These are phyloP conservation scores for Melampsora americana DNA, from an alignment of 1,284 basidiomycete genomes.

Conservation along the genomic window DNA sequence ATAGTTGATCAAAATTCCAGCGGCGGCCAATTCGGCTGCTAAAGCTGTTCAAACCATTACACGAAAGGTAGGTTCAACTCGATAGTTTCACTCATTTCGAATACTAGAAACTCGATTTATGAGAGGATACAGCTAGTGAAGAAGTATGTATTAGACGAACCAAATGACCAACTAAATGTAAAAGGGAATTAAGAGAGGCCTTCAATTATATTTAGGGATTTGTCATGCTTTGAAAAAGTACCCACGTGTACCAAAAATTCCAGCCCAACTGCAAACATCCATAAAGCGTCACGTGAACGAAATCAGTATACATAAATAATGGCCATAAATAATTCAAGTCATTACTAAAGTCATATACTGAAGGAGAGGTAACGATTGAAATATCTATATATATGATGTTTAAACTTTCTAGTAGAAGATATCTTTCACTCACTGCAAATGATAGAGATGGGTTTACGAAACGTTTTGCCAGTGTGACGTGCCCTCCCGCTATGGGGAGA, in stretches of 20 bases:
- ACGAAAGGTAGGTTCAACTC: constrained; percentile 42
- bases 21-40: constrained; percentile 57
- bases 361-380: too few relatives aligned
- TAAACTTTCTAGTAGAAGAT: too few relatives aligned
- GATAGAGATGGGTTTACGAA: constrained; percentile 76
- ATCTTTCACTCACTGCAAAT: constrained; percentile 47
- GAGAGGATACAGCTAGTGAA: not conserved
- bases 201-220: too few relatives aligned
- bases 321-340: too few relatives aligned
- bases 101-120: not conserved
- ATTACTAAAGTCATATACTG: too few relatives aligned
- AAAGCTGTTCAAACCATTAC: constrained; percentile 51
- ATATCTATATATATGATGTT: too few relatives aligned
- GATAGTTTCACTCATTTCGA: not conserved
- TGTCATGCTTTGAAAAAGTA: too few relatives aligned
- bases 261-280: not conserved
- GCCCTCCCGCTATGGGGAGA: constrained; percentile 61
- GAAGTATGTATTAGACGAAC: not conserved
- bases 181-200: too few relatives aligned
- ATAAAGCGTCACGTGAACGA: too few relatives aligned
- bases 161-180: constrained; percentile 8
- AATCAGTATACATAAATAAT: too few relatives aligned
- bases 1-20: constrained; percentile 55
- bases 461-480: constrained; percentile 72
- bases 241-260: constrained; percentile 32